Conservation (phyloP, 345 rosid genomes). For the Tarenaya hassleriana region DNA sequence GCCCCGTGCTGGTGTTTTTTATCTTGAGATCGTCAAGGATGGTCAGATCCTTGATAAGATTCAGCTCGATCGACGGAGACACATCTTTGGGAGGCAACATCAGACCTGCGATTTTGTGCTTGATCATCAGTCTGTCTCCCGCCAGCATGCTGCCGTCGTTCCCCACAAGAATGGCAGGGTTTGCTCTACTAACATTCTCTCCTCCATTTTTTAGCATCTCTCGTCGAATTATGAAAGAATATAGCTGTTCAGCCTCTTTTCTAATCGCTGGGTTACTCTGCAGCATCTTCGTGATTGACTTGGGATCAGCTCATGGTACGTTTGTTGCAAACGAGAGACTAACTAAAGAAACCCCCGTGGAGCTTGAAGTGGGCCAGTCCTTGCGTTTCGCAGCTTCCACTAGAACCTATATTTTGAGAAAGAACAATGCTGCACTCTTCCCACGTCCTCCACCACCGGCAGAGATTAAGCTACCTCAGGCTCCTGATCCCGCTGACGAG, state of each 20-base stretch:
- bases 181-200: neutral
- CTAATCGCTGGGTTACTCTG: neutral
- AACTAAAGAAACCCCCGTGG: slow-evolving; percentile 60
- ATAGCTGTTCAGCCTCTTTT: slow-evolving; percentile 36
- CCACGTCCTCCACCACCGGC: slow-evolving; percentile 47
- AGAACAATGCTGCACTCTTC: slow-evolving; percentile 78
- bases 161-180: slow-evolving; percentile 31
- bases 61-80: slow-evolving; percentile 63
- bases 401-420: slow-evolving; percentile 67
- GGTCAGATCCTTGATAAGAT: slow-evolving; percentile 77
- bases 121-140: slow-evolving; percentile 38
- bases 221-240: slow-evolving; percentile 40
- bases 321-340: slow-evolving; percentile 91
- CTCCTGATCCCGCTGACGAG: slow-evolving; percentile 78
- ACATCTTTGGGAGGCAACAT: slow-evolving; percentile 82
- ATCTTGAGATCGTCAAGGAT: slow-evolving; percentile 83
- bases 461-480: slow-evolving; percentile 66
- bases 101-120: slow-evolving; percentile 87
- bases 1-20: slow-evolving; percentile 78
- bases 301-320: slow-evolving; percentile 94
- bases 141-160: slow-evolving; percentile 85
- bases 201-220: slow-evolving; percentile 2
- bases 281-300: slow-evolving; percentile 82
- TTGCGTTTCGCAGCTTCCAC: slow-evolving; percentile 93
- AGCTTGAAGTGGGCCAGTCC: slow-evolving; percentile 64